These are phyloP conservation scores for Lecanicillium sp. DNA, from an alignment of 2,329 filamentous ascomycete species.

Conservation along the genomic window DNA sequence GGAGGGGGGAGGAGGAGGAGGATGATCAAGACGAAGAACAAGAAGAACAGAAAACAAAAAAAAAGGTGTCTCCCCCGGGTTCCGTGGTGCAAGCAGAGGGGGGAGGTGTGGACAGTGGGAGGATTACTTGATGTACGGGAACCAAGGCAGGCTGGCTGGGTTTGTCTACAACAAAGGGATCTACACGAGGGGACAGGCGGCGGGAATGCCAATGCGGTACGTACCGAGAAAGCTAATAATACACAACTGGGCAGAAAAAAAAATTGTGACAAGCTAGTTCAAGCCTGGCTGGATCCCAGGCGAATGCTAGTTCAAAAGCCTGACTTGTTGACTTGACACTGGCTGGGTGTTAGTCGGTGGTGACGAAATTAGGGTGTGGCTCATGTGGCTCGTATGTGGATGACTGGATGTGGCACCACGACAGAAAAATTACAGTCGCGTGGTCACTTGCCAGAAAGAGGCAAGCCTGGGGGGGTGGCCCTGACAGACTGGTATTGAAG, in stretches of 20 bases:
- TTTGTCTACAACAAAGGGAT: neutral
- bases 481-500: neutral
- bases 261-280: neutral
- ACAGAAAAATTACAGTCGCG: neutral
- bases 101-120: neutral
- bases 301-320: too few species aligned
- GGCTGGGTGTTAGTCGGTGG: too few species aligned
- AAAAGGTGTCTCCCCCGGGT: neutral
- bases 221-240: neutral
- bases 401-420: too few species aligned
- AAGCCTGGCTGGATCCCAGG: too few species aligned
- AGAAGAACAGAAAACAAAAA: neutral
- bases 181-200: neutral
- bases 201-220: too few species aligned
- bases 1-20: neutral
- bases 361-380: slow-evolving; percentile 7
- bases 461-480: neutral
- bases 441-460: slow-evolving; percentile 12
- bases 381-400: neutral
- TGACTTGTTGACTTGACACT: too few species aligned
- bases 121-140: slow-evolving; percentile 1
- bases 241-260: neutral
- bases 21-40: neutral
- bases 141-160: too few species aligned
- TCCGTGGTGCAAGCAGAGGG: neutral